A percentile compares a stretch with the other conserved stretches of the same genome.
phyloP scores from a whole-genome alignment of 2,329 filamentous ascomycete species.

The Talaromyces atroroseus region DNA sequence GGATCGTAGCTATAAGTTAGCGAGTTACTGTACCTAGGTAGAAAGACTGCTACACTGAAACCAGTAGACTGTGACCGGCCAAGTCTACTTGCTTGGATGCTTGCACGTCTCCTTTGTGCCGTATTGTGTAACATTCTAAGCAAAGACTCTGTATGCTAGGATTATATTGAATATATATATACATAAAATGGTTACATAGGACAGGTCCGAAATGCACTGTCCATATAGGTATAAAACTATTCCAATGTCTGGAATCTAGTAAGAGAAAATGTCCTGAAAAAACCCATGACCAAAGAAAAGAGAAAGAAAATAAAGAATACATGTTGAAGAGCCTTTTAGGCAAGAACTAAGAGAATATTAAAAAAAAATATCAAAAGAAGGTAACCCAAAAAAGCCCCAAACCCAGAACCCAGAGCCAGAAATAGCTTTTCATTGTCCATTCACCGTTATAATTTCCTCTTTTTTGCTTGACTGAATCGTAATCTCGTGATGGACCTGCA shows the following conservation, averaged over 20 bases:
- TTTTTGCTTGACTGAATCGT: constrained; percentile 13
- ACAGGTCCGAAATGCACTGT: not conserved
- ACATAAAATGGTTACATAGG: not conserved
- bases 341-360: not conserved
- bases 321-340: not conserved
- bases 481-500: constrained; percentile 15
- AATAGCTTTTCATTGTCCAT: not conserved
- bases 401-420: not conserved
- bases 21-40: too few species aligned
- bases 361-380: not conserved
- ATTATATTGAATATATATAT: not conserved
- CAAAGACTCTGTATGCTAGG: not conserved
- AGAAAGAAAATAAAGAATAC: not conserved
- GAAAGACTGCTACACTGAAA: too few species aligned
- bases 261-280: too few species aligned
- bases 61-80: too few species aligned
- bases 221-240: not conserved
- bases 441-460: constrained; percentile 7
- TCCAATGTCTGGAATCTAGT: not conserved
- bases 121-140: too few species aligned
- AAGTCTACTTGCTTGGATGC: too few species aligned
- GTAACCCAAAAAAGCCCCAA: not conserved
- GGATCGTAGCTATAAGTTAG: too few species aligned
- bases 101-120: too few species aligned
- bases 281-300: too few species aligned